A percentile compares a stretch with the other conserved stretches of the same genome.
Evolutionary conservation across 169 alveolate species (phyloP).

Genomic region (Cryptosporidium tyzzeri): DNA sequence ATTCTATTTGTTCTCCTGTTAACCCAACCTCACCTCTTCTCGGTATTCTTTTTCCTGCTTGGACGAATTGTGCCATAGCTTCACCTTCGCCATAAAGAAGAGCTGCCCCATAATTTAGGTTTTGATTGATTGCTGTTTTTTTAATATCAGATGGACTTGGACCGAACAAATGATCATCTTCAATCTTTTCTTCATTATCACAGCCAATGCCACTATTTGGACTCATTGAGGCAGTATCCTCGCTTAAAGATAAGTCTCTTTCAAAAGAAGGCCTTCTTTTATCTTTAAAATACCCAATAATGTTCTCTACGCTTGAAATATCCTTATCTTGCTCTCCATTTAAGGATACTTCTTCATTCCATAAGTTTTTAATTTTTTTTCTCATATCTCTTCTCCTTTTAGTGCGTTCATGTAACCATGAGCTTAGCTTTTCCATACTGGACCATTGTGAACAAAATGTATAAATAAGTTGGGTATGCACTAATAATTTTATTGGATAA

Average conservation of each 20-base stretch:
- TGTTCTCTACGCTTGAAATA: background rate
- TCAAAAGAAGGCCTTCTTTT: slow-evolving; percentile 49
- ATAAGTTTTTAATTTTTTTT: background rate
- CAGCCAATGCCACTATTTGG: background rate
- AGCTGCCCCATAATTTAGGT: slow-evolving; percentile 77
- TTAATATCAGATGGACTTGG: slow-evolving; percentile 27
- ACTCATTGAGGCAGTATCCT: slow-evolving; percentile 8
- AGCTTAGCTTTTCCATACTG: background rate
- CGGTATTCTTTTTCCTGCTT: slow-evolving; percentile 90
- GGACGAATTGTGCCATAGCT: slow-evolving; percentile 89
- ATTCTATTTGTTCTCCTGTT: slow-evolving; percentile 91
- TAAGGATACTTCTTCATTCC: slow-evolving; percentile 18
- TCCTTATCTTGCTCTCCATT: background rate
- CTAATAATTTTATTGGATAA: background rate
- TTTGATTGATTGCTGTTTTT: slow-evolving; percentile 12
- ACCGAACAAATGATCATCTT: slow-evolving; percentile 23
- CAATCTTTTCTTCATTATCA: background rate
- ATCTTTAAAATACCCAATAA: background rate
- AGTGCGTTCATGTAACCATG: slow-evolving; percentile 68
- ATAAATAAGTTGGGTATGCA: background rate
- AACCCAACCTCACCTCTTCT: slow-evolving; percentile 94
- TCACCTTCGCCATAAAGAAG: slow-evolving; percentile 86
- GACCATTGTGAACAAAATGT: background rate
- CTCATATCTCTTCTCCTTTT: slow-evolving; percentile 20
- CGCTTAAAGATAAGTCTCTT: slow-evolving; percentile 28